Base-by-base conservation (phyloP, 352 stramenopile genomes). In the Globisporangium barbulae region DNA sequence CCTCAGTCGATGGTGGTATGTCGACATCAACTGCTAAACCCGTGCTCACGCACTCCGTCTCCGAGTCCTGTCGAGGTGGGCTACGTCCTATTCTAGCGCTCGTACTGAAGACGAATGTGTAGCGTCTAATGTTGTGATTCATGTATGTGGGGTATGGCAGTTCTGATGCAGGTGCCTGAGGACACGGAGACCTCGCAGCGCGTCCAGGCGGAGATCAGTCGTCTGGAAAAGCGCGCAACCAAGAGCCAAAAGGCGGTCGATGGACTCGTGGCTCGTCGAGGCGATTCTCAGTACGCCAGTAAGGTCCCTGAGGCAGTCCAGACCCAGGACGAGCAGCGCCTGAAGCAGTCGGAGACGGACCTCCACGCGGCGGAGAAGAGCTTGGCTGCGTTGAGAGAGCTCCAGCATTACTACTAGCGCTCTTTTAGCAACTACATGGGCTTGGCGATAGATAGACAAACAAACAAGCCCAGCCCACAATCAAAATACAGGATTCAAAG, bases 231-330 rank as follows among this genome's bases (percentile, higher is more conserved):
- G 52, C 82, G 83, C 39, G 65, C 71, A 0, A 52, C 30, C 3
- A 96, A 96, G 66, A 83, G 75, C 60, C 39, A 72, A 12, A 74
- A 79, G 8, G 74, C 83, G 1, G 53, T 81, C 12, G 64, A 88
- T 25, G 72, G 65, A 15, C 75, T 94, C 1, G 25, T 71, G 15
- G 58, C 68, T 3, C 85, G 84, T 39, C 73, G 79, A 35, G 37
- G 70, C 1, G 74, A 78, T 25, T 55, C 74, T 3, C 75, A 86
- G 12, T 96, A 96, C 61, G 25, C 61, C 0, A 49, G 31, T 21
- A 92, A 91, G 49, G 87, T 96, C 19, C 87, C 87, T 0, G 78
- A 90, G 28, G 45, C 68, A 8, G 74, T 93, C 31, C 83, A 85
- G 62, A 59, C 71, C 33, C 85, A 93, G 67, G 81, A 91, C 41